A percentile compares a stretch with the other conserved stretches of the same genome.
phyloP scores from a whole-genome alignment of 257 asterid species.

The Linderniella brevidens region DNA sequence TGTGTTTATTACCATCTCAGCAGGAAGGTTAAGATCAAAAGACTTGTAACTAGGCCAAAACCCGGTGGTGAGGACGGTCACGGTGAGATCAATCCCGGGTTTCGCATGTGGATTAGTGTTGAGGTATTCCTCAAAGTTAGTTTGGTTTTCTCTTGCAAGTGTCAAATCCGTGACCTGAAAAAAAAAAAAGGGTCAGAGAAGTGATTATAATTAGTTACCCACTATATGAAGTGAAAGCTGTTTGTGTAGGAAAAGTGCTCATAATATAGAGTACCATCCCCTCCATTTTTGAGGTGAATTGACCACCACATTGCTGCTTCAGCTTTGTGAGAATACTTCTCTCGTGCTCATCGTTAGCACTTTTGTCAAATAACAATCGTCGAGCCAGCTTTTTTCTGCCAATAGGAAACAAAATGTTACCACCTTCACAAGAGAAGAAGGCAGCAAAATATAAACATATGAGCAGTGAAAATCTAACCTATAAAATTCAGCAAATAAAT shows the following conservation, averaged over 20 bases:
- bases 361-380: constrained; percentile 79
- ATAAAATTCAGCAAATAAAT: constrained; percentile 88
- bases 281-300: constrained; percentile 97
- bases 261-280: constrained; percentile 54
- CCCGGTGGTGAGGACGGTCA: constrained; percentile 92
- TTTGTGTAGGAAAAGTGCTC: background rate
- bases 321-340: constrained; percentile 85
- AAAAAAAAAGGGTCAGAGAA: constrained; percentile 2
- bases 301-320: constrained; percentile 99
- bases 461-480: constrained; percentile 23
- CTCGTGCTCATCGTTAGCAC: constrained; percentile 97
- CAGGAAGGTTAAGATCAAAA: constrained; percentile 90
- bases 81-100: constrained; percentile 91
- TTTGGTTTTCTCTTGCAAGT: constrained; percentile 80
- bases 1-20: constrained; percentile 59
- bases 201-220: too few relatives aligned
- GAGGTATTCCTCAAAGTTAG: constrained; percentile 81
- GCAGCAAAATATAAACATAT: too few relatives aligned
- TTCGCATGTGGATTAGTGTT: constrained; percentile 39
- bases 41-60: constrained; percentile 99
- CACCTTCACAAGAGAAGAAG: too few relatives aligned
- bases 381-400: constrained; percentile 90
- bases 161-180: constrained; percentile 89
- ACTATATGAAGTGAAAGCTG: too few relatives aligned
- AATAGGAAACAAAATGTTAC: constrained; percentile 1